Evolutionary conservation across 2,329 filamentous ascomycete genomes (phyloP).

Genomic region (Xylariaceae sp.): DNA sequence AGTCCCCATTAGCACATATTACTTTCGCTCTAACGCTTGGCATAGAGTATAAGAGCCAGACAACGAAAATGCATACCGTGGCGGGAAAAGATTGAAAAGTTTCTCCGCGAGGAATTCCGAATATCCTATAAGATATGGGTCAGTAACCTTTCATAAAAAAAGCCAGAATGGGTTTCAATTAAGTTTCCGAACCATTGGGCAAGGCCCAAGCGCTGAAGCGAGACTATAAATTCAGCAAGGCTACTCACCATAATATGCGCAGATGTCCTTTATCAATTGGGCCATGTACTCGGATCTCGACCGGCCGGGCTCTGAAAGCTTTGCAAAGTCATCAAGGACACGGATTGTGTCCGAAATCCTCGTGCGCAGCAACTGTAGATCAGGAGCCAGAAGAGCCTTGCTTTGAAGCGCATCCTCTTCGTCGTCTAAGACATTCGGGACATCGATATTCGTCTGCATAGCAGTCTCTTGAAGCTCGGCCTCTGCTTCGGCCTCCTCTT

Average conservation of each 20-base stretch:
- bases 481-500: slow-evolving; percentile 82
- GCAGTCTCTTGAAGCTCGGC: slow-evolving; percentile 85
- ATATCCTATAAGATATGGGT: slow-evolving; percentile 57
- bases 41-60: neutral
- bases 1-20: slow-evolving; percentile 1
- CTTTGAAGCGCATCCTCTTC: slow-evolving; percentile 66
- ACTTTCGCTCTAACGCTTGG: neutral
- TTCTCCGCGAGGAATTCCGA: slow-evolving; percentile 94
- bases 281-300: slow-evolving; percentile 87
- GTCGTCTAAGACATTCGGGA: slow-evolving; percentile 68
- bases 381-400: slow-evolving; percentile 75
- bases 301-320: slow-evolving; percentile 77
- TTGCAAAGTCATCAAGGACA: slow-evolving; percentile 86
- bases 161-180: too few relatives aligned
- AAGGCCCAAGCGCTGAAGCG: too few relatives aligned
- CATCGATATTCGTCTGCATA: slow-evolving; percentile 91
- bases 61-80: slow-evolving; percentile 50
- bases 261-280: slow-evolving; percentile 89
- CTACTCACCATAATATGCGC: slow-evolving; percentile 80
- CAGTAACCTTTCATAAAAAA: too few relatives aligned
- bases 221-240: too few relatives aligned
- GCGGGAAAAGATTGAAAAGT: slow-evolving; percentile 89
- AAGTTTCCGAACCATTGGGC: too few relatives aligned
- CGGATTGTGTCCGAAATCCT: slow-evolving; percentile 93
- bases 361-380: slow-evolving; percentile 85